Percentiles rank a stretch among this genome's conserved stretches.
These are phyloP conservation scores for Macaranga tanarius DNA, from an alignment of 441 rosid species.

Conservation along the genomic window DNA sequence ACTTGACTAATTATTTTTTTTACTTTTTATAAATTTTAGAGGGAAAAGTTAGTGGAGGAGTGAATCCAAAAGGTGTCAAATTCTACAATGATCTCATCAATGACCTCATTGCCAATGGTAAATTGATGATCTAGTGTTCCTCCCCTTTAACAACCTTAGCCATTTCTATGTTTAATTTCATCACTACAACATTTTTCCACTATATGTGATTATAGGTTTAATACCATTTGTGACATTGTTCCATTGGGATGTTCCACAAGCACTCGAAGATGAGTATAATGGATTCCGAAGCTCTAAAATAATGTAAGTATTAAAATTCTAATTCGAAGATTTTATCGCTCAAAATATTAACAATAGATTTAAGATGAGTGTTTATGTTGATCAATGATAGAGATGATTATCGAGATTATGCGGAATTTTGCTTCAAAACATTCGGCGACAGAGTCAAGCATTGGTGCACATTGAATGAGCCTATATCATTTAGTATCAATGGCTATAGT, in stretches of 20 bases:
- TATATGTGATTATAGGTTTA: slow-evolving; percentile 14
- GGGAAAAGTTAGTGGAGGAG: slow-evolving; percentile 54
- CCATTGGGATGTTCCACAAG: slow-evolving; percentile 38
- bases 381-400: slow-evolving; percentile 17
- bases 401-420: slow-evolving; percentile 21
- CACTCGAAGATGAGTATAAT: slow-evolving; percentile 32
- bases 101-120: slow-evolving; percentile 53
- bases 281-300: slow-evolving; percentile 31
- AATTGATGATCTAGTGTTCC: too few species aligned
- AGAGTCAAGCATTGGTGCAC: slow-evolving; percentile 30
- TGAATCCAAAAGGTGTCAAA: slow-evolving; percentile 49
- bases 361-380: too few species aligned
- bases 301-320: slow-evolving; percentile 25
- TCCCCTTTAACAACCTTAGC: too few species aligned
- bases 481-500: slow-evolving; percentile 4
- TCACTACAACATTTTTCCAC: not conserved
- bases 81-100: slow-evolving; percentile 66
- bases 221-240: slow-evolving; percentile 38
- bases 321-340: not conserved
- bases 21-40: slow-evolving; percentile 17
- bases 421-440: slow-evolving; percentile 28
- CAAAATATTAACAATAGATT: too few species aligned
- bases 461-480: slow-evolving; percentile 20
- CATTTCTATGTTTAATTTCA: not conserved
- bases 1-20: not conserved